Percentiles rank a stretch among this genome's conserved stretches.
phyloP scores from a whole-genome alignment of 164 flowering plant genomes.

The Buxus sempervirens region DNA sequence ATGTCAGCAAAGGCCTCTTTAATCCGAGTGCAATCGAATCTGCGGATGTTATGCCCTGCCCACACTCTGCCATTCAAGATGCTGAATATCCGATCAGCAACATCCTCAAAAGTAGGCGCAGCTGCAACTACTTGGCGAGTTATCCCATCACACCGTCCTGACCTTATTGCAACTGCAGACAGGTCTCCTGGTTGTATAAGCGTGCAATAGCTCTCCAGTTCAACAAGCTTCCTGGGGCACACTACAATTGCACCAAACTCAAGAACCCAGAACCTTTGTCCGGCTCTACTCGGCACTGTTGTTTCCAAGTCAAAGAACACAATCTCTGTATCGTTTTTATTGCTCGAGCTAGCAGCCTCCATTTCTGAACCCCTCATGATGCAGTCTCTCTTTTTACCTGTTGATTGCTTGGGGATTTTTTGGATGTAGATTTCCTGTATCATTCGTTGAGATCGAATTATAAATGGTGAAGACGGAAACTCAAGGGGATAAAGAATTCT shows the following conservation, averaged over 20 bases:
- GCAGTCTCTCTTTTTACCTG: background rate
- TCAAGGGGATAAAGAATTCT: constrained; percentile 22
- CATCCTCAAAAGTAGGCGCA: constrained; percentile 75
- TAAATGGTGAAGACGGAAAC: constrained; percentile 16
- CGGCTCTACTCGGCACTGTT: constrained; percentile 57
- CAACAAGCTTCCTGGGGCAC: constrained; percentile 69
- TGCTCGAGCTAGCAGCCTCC: constrained; percentile 8
- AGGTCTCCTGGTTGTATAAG: constrained; percentile 74
- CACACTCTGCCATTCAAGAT: constrained; percentile 77
- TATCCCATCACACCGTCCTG: constrained; percentile 59
- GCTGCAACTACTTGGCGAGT: constrained; percentile 44
- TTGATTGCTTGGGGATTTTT: background rate
- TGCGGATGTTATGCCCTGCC: constrained; percentile 85
- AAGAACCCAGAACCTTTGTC: constrained; percentile 55
- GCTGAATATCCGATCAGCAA: constrained; percentile 65
- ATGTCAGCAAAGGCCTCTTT: constrained; percentile 70
- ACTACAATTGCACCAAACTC: constrained; percentile 92
- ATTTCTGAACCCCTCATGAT: too few species aligned
- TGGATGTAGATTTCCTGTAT: constrained; percentile 9
- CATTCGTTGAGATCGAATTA: constrained; percentile 5
- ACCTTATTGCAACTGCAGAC: constrained; percentile 48
- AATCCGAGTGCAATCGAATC: constrained; percentile 74
- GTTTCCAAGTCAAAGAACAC: constrained; percentile 94
- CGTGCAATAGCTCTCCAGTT: constrained; percentile 69
- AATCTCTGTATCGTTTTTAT: constrained; percentile 36